These are phyloP conservation scores for Hanseniaspora lachancei DNA, from an alignment of 805 yeast genomes.

Conservation along the genomic window DNA sequence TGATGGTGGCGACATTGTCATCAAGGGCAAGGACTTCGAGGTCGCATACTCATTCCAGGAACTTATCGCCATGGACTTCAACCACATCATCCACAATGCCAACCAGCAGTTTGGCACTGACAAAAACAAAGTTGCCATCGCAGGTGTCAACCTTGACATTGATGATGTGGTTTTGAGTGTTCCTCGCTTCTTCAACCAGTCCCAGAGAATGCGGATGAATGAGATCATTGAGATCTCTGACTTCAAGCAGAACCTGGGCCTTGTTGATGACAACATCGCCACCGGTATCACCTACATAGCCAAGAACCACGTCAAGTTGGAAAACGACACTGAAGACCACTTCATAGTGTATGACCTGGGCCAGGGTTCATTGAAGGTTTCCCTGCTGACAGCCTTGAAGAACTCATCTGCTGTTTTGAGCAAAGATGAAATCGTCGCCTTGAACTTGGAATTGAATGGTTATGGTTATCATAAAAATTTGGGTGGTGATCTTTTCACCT, in stretches of 20 bases:
- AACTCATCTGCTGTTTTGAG: conserved; percentile 28
- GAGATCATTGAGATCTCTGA: conserved; percentile 67
- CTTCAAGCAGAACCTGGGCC: conserved; percentile 40
- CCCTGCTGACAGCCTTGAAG: conserved; percentile 49
- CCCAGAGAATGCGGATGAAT: conserved; percentile 54
- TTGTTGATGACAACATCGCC: conserved; percentile 87
- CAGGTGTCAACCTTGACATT: conserved; percentile 33
- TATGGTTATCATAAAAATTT: conserved; percentile 52
- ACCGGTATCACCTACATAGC: conserved; percentile 68
- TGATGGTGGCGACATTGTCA: background rate
- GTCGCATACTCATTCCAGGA: conserved; percentile 54
- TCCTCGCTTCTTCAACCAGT: conserved; percentile 54
- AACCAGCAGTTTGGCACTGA: conserved; percentile 38
- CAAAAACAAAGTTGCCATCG: conserved; percentile 33
- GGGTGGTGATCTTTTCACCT: conserved; percentile 69
- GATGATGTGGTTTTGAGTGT: conserved; percentile 63
- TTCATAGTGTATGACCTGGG: conserved; percentile 83
- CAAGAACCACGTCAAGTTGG: conserved; percentile 32
- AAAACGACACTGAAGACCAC: conserved; percentile 35
- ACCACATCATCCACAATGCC: conserved; percentile 54
- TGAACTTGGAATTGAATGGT: conserved; percentile 52
- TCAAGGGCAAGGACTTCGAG: background rate
- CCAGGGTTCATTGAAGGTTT: conserved; percentile 79
- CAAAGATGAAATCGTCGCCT: conserved; percentile 17
- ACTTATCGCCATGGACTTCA: conserved; percentile 66